Conservation (phyloP, 2,329 filamentous ascomycete species). For the Aspergillus brunneoviolaceus region DNA sequence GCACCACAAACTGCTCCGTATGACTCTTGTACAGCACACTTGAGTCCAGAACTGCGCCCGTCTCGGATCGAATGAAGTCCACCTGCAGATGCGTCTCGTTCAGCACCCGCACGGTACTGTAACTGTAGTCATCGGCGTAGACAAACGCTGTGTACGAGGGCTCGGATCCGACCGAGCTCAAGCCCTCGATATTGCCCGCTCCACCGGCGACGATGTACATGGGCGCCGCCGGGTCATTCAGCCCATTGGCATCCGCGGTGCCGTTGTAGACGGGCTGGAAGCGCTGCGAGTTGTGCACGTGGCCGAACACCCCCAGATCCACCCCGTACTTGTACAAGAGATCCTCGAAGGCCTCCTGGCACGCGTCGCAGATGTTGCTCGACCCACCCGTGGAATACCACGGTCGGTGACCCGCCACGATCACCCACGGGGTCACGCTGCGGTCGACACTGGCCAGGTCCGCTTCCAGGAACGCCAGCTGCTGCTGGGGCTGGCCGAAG, state of each 20-base stretch:
- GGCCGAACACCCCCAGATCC: slow-evolving; percentile 57
- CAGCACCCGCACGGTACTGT: slow-evolving; percentile 50
- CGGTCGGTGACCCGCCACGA: slow-evolving; percentile 48
- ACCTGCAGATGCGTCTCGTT: slow-evolving; percentile 50
- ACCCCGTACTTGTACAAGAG: slow-evolving; percentile 58
- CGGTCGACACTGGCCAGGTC: slow-evolving; percentile 59
- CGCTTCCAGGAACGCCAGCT: slow-evolving; percentile 55
- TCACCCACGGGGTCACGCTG: slow-evolving; percentile 54
- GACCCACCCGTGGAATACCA: slow-evolving; percentile 46
- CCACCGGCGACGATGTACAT: slow-evolving; percentile 59
- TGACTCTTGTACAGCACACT: slow-evolving; percentile 53
- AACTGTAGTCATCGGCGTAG: slow-evolving; percentile 50
- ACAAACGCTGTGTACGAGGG: slow-evolving; percentile 42
- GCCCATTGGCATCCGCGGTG: slow-evolving; percentile 44
- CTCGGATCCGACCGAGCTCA: slow-evolving; percentile 45
- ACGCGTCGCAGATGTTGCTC: slow-evolving; percentile 43
- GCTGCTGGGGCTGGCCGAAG: slow-evolving; percentile 51
- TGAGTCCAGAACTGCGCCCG: slow-evolving; percentile 50
- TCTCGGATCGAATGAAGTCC: slow-evolving; percentile 52
- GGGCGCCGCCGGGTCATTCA: slow-evolving; percentile 54
- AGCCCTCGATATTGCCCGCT: slow-evolving; percentile 57
- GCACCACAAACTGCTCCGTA: slow-evolving; percentile 47
- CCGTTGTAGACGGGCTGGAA: slow-evolving; percentile 39
- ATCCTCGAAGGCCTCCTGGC: slow-evolving; percentile 55
- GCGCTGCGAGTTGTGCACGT: slow-evolving; percentile 60